phyloP scores from a whole-genome alignment of 805 yeast genomes.

The Yarrowia sp. region DNA sequence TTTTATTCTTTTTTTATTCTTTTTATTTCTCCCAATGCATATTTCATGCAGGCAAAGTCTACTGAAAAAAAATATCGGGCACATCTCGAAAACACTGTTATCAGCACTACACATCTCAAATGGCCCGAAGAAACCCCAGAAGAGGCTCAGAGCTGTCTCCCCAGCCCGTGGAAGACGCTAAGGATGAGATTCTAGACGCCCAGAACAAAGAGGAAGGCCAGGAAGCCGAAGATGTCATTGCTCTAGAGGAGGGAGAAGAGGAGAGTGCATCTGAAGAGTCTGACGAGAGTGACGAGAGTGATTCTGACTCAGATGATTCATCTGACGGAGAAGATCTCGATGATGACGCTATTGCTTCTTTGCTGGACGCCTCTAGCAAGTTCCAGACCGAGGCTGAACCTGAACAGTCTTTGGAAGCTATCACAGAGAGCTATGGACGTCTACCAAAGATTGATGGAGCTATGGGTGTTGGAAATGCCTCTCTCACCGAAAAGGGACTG shows the following conservation, averaged over 20 bases:
- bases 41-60: constrained; percentile 2
- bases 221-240: not conserved
- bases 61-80: not conserved
- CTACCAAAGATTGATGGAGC: not conserved
- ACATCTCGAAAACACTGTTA: not conserved
- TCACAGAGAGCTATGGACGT: not conserved
- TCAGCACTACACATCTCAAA: not conserved
- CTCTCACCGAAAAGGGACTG: constrained; percentile 8
- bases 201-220: not conserved
- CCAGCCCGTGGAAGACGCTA: not conserved
- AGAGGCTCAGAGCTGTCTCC: not conserved
- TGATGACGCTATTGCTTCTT: not conserved
- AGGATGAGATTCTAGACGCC: not conserved
- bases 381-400: not conserved
- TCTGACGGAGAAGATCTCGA: not conserved
- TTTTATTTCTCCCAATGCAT: not conserved
- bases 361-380: constrained; percentile 5
- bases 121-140: constrained; percentile 20
- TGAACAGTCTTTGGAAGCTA: not conserved
- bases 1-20: not conserved
- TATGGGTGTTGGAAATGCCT: not conserved
- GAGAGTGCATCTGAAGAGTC: not conserved
- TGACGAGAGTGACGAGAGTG: not conserved
- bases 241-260: not conserved
- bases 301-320: not conserved